Percentiles rank a stretch among this genome's conserved stretches.
Conservation (phyloP, 805 yeast genomes). For the Lipomyces spencermartinsiae region DNA sequence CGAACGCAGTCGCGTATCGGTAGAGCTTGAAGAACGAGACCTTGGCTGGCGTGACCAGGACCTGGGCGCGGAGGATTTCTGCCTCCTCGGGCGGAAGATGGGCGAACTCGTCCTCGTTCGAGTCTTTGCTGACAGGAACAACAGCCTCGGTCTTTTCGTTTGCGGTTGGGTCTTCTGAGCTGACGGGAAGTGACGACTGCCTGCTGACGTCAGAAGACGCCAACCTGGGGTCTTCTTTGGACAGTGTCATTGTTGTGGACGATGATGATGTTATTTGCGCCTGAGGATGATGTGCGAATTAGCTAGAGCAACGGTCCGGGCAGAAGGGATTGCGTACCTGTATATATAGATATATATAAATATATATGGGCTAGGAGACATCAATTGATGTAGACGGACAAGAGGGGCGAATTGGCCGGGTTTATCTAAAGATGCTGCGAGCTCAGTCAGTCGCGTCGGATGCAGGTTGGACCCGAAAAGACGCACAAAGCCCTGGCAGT, state of each 20-base stretch:
- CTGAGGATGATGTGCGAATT: not conserved
- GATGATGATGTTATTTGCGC: not conserved
- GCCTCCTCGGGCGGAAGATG: conserved; percentile 45
- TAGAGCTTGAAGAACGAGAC: conserved; percentile 43
- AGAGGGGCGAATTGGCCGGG: too few relatives aligned
- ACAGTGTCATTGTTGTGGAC: not conserved
- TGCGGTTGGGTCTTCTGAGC: not conserved
- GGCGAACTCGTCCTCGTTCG: conserved; percentile 28
- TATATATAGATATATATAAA: too few relatives aligned
- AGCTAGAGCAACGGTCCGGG: not conserved
- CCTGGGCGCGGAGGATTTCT: conserved; percentile 46
- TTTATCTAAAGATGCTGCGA: too few relatives aligned
- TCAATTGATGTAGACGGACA: too few relatives aligned
- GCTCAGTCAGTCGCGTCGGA: too few relatives aligned
- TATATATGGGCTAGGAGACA: too few relatives aligned
- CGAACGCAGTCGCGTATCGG: conserved; percentile 46
- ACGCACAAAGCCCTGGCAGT: too few relatives aligned
- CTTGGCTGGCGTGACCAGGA: conserved; percentile 36
- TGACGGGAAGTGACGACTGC: not conserved
- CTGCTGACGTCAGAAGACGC: not conserved
- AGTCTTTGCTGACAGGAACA: not conserved
- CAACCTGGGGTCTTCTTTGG: not conserved
- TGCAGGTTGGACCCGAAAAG: too few relatives aligned
- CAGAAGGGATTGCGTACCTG: too few relatives aligned
- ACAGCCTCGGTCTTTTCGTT: not conserved